A percentile compares a stretch with the other conserved stretches of the same genome.
Conservation (phyloP, 2,329 filamentous ascomycete species). For the Xylaria sp. region DNA sequence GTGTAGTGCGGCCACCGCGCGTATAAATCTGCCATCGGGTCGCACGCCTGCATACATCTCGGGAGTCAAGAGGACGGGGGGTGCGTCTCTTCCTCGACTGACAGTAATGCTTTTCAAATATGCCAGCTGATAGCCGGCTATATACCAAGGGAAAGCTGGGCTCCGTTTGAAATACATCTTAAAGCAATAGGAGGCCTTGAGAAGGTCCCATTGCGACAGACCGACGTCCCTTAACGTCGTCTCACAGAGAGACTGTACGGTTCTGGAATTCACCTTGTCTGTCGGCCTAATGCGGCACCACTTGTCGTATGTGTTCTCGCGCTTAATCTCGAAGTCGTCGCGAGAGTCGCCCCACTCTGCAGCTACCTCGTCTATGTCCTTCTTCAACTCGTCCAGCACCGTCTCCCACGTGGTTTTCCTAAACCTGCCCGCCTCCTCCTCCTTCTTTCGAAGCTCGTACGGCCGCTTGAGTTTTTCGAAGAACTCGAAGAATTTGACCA, state of each 20-base stretch:
- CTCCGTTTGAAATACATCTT: conserved; percentile 49
- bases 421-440: conserved; percentile 22
- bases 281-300: conserved; percentile 59
- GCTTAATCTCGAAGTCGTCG: conserved; percentile 41
- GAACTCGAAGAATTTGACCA: conserved; percentile 46
- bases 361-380: conserved; percentile 49
- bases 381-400: conserved; percentile 51
- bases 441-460: conserved; percentile 35
- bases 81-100: conserved; percentile 35
- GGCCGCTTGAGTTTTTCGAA: conserved; percentile 50
- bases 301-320: conserved; percentile 53
- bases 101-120: conserved; percentile 57
- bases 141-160: conserved; percentile 57
- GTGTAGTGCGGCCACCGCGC: conserved; percentile 39
- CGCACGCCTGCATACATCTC: conserved; percentile 46
- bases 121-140: conserved; percentile 62
- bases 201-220: conserved; percentile 58
- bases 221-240: conserved; percentile 43
- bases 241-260: conserved; percentile 49
- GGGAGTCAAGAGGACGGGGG: conserved; percentile 51
- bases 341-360: conserved; percentile 50
- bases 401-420: conserved; percentile 45
- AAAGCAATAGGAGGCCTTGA: conserved; percentile 64
- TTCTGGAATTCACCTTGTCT: conserved; percentile 40
- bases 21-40: conserved; percentile 45